phyloP scores from a whole-genome alignment of 208 protist genomes.

The Paratrypanosoma confusum region DNA sequence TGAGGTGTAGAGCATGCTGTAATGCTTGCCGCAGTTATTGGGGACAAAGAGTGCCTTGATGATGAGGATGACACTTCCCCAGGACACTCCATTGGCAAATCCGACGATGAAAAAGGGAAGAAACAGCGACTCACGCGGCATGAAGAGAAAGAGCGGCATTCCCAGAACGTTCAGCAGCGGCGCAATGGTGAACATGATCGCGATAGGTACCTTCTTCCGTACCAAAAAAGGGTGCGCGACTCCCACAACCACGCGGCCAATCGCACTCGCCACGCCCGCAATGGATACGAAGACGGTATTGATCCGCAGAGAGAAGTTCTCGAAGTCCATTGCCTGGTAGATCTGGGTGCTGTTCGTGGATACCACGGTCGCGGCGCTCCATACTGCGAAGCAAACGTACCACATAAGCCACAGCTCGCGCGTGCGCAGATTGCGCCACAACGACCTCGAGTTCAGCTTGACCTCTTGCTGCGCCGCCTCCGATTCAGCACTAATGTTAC shows the following conservation, averaged over 20 bases:
- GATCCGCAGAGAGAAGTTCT: constrained; percentile 39
- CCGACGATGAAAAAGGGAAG: constrained; percentile 65
- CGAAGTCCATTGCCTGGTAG: constrained; percentile 48
- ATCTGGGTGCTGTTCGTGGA: constrained; percentile 70
- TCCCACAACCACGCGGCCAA: constrained; percentile 66
- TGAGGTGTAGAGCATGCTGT: constrained; percentile 71
- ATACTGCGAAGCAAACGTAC: constrained; percentile 63
- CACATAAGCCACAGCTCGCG: constrained; percentile 75
- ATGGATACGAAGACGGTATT: constrained; percentile 76
- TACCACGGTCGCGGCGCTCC: constrained; percentile 66
- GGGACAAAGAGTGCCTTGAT: constrained; percentile 48
- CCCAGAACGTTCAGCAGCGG: constrained; percentile 54
- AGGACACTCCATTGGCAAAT: constrained; percentile 61
- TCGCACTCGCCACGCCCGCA: constrained; percentile 58
- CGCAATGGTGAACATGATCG: constrained; percentile 27
- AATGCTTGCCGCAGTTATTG: constrained; percentile 69
- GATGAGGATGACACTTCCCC: constrained; percentile 64
- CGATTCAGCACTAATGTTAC: constrained; percentile 6
- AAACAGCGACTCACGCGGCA: constrained; percentile 21
- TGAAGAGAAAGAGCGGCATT: constrained; percentile 42
- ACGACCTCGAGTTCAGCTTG: constrained; percentile 29
- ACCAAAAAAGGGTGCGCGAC: constrained; percentile 28
- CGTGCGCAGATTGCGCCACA: constrained; percentile 39
- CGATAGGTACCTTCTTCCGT: constrained; percentile 23
- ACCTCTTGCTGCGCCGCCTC: constrained; percentile 3